Percentiles rank a stretch among this genome's conserved stretches.
phyloP scores from a whole-genome alignment of 306 rosid genomes.

The Cicer arietinum region DNA sequence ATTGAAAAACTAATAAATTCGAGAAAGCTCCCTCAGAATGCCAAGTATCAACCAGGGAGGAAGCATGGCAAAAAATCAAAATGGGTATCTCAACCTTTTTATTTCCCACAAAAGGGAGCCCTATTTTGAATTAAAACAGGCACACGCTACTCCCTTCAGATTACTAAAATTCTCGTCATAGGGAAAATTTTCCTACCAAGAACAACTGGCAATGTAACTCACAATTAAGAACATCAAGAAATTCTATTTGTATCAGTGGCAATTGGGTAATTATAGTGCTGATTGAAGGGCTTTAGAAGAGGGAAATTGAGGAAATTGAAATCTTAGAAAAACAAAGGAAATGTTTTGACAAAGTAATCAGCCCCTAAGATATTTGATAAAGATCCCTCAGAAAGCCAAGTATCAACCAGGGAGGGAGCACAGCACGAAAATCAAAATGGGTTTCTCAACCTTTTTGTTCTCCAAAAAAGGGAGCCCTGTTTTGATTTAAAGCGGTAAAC shows the following conservation, averaged over 20 bases:
- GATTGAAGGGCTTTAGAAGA: not conserved
- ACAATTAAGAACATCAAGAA: not conserved
- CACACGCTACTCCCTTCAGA: conserved; percentile 39
- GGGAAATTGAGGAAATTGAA: conserved; percentile 19
- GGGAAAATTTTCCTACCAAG: conserved; percentile 31
- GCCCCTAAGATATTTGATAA: not conserved
- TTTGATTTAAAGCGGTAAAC: not conserved
- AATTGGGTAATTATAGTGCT: not conserved
- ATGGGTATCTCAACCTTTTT: conserved; percentile 40
- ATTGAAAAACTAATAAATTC: not conserved
- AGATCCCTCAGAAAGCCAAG: conserved; percentile 47
- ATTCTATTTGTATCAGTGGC: not conserved
- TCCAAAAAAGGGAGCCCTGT: conserved; percentile 41
- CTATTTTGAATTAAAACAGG: conserved; percentile 36
- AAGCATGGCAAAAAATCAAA: conserved; percentile 26
- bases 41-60: conserved; percentile 35
- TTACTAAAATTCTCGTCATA: conserved; percentile 43
- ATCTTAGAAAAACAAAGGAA: not conserved
- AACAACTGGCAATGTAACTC: not conserved
- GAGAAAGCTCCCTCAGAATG: conserved; percentile 45
- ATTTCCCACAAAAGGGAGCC: conserved; percentile 26
- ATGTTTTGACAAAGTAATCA: too few species aligned
- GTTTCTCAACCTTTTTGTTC: conserved; percentile 35
- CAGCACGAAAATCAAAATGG: conserved; percentile 23
- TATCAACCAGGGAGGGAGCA: conserved; percentile 28